Evolutionary conservation across 345 rosid genomes (phyloP).

Genomic region (Aquilaria yunnanensis): DNA sequence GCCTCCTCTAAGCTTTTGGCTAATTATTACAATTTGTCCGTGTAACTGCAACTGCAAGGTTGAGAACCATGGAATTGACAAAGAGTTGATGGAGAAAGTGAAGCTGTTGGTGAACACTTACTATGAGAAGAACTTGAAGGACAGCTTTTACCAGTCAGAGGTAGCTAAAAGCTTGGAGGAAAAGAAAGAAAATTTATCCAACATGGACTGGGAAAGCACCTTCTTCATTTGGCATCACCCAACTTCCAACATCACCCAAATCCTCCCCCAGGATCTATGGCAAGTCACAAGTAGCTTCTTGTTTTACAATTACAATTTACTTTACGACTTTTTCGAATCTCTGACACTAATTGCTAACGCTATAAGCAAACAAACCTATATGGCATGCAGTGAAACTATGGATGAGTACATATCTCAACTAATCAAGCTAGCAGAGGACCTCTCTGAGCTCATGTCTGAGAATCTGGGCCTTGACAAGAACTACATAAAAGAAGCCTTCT

Average conservation of each 20-base stretch:
- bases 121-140: conserved; percentile 61
- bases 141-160: conserved; percentile 62
- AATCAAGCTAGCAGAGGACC: conserved; percentile 54
- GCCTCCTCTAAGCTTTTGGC: too few species aligned
- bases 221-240: conserved; percentile 78
- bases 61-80: conserved; percentile 73
- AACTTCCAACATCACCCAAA: conserved; percentile 44
- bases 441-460: conserved; percentile 67
- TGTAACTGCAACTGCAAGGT: conserved; percentile 35
- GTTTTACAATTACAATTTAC: too few species aligned
- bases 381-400: conserved; percentile 54
- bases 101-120: conserved; percentile 55
- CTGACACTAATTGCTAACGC: too few species aligned
- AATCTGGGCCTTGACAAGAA: conserved; percentile 62
- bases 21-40: neutral
- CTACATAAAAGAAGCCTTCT: conserved; percentile 47
- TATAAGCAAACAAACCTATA: too few species aligned
- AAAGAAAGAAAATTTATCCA: conserved; percentile 27
- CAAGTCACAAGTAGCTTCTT: too few species aligned
- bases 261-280: conserved; percentile 7
- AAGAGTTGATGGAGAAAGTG: conserved; percentile 70
- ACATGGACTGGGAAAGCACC: conserved; percentile 82
- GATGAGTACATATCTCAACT: conserved; percentile 65
- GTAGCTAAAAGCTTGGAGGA: conserved; percentile 38
- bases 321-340: too few species aligned